These are phyloP conservation scores for Podosphaera xanthii DNA, from an alignment of 2,329 filamentous ascomycete genomes.

Conservation along the genomic window DNA sequence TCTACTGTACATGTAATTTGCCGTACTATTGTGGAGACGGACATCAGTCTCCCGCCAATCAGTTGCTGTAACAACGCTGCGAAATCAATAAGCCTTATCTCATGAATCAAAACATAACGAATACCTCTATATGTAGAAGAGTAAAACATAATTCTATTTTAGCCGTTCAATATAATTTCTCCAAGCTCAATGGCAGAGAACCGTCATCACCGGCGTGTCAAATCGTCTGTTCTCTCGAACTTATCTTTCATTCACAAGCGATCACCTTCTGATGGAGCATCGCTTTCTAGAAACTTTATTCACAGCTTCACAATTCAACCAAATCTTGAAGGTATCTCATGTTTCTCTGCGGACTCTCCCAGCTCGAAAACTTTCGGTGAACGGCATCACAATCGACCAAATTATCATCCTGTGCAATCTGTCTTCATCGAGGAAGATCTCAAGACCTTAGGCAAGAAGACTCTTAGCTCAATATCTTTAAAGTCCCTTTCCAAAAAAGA, in stretches of 20 bases:
- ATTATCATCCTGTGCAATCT: conserved; percentile 14
- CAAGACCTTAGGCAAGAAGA: conserved; percentile 23
- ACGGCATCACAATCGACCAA: conserved; percentile 30
- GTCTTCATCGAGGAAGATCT: not conserved
- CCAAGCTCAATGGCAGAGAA: conserved; percentile 4
- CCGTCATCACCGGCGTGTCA: conserved; percentile 13
- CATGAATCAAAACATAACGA: no score
- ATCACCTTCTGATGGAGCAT: conserved; percentile 12
- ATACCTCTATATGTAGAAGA: no score
- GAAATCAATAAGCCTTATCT: no score
- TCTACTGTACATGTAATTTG: no score
- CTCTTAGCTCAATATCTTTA: conserved; percentile 22
- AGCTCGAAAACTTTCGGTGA: conserved; percentile 29
- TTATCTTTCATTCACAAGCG: conserved; percentile 17
- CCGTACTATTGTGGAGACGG: no score
- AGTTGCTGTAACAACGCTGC: no score
- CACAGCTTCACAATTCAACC: conserved; percentile 9
- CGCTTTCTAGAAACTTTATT: conserved; percentile 7
- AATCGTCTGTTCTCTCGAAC: conserved; percentile 13
- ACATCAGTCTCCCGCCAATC: no score
- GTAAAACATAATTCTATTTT: no score
- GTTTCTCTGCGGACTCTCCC: conserved; percentile 17
- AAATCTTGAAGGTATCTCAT: conserved; percentile 12
- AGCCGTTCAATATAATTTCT: no score
- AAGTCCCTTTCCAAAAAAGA: conserved; percentile 22